Evolutionary conservation across 2,329 filamentous ascomycete species (phyloP).

Genomic region (Didymella keratinophila): DNA sequence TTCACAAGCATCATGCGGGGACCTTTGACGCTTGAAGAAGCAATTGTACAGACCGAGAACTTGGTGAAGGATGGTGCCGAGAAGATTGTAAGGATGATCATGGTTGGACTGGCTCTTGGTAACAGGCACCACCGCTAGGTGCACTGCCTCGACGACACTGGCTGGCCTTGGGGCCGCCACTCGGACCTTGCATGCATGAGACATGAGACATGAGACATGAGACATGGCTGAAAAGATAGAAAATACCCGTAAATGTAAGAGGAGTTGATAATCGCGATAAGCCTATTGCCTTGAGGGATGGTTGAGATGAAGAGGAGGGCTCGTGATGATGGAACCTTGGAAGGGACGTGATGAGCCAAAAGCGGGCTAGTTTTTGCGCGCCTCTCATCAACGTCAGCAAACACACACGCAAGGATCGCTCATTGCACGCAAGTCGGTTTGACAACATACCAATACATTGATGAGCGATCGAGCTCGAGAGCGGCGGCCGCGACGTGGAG

Average conservation of each 20-base stretch:
- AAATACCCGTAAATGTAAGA: not conserved
- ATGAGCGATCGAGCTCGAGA: not conserved
- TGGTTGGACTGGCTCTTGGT: conserved; percentile 45
- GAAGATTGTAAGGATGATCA: conserved; percentile 49
- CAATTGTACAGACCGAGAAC: conserved; percentile 46
- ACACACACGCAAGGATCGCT: not conserved
- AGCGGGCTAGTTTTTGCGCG: not conserved
- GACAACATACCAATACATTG: not conserved
- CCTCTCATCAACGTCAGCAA: not conserved
- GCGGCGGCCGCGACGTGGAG: not conserved
- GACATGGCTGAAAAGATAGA: not conserved
- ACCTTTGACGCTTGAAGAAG: conserved; percentile 45
- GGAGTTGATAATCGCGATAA: not conserved
- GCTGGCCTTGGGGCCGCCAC: not conserved
- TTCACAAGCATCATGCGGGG: conserved; percentile 49
- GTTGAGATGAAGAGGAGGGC: not conserved
- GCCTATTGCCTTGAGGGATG: not conserved
- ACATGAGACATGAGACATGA: not conserved
- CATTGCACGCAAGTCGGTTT: not conserved
- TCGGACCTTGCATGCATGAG: not conserved
- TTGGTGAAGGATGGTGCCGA: conserved; percentile 50
- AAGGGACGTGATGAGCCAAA: not conserved
- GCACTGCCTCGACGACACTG: conserved; percentile 4
- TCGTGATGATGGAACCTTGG: not conserved
- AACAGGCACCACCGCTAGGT: conserved; percentile 19